Percentiles rank a stretch among this genome's conserved stretches.
Evolutionary conservation across 2,329 filamentous ascomycete genomes (phyloP).

Genomic region (Aspergillus fructus): DNA sequence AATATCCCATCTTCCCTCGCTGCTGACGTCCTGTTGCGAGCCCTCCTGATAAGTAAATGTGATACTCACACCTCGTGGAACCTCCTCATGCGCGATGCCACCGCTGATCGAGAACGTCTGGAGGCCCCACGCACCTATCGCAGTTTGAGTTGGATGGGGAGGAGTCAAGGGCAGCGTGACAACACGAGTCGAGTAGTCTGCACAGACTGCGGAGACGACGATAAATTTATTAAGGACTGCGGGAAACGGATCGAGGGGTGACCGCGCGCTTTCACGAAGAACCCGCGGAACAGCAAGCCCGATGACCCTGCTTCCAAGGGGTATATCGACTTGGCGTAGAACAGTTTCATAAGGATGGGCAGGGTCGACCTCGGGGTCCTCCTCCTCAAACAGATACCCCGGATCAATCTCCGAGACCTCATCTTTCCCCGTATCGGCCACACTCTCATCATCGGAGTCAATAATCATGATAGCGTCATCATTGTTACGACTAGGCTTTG

Average conservation of each 20-base stretch:
- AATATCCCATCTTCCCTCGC: conserved; percentile 40
- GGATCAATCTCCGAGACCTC: conserved; percentile 21
- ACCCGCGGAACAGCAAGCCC: conserved; percentile 51
- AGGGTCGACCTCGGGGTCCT: conserved; percentile 58
- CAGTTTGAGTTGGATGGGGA: conserved; percentile 45
- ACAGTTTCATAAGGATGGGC: conserved; percentile 55
- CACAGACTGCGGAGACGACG: conserved; percentile 55
- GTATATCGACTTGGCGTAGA: conserved; percentile 55
- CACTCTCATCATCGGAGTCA: conserved; percentile 57
- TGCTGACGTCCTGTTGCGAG: conserved; percentile 19
- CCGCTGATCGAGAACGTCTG: conserved; percentile 50
- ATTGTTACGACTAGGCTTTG: conserved; percentile 24
- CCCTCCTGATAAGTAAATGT: conserved; percentile 51
- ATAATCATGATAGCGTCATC: conserved; percentile 55
- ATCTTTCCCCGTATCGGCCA: conserved; percentile 28
- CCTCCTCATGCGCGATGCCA: conserved; percentile 50
- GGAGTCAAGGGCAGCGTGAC: conserved; percentile 56
- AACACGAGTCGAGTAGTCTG: conserved; percentile 57
- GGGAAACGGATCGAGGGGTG: conserved; percentile 45
- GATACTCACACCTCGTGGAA: conserved; percentile 52
- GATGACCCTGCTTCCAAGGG: conserved; percentile 54
- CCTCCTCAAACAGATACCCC: conserved; percentile 49
- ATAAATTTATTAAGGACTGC: conserved; percentile 51
- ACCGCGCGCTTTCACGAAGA: conserved; percentile 41
- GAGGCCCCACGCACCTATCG: conserved; percentile 39